Conservation (phyloP, 768 basidiomycete species). For the Suillus plorans region DNA sequence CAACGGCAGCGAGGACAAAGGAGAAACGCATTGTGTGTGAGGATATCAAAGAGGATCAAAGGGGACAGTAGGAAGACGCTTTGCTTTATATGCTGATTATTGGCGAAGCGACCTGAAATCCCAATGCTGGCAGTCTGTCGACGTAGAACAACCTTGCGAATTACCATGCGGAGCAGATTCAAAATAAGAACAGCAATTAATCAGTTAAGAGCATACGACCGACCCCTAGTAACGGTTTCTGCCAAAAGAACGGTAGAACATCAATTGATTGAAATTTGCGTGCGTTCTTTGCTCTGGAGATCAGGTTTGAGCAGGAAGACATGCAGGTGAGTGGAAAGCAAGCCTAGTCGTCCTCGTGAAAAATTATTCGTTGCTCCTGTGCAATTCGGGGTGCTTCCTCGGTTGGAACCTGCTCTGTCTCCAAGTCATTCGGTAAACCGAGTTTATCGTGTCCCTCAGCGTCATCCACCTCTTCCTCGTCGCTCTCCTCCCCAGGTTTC, state of each 20-base stretch:
- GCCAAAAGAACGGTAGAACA: background rate
- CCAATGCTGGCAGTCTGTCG: background rate
- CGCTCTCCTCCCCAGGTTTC: constrained; percentile 50
- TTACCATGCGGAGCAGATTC: background rate
- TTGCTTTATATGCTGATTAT: background rate
- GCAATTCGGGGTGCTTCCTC: constrained; percentile 24
- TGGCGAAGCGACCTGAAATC: background rate
- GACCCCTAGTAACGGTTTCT: background rate
- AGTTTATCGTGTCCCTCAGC: constrained; percentile 7
- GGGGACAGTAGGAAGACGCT: background rate
- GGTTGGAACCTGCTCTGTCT: background rate
- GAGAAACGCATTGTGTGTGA: background rate
- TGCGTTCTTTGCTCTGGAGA: background rate
- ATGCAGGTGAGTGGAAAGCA: background rate
- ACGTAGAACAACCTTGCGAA: background rate
- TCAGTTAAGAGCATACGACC: background rate
- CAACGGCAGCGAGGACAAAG: background rate
- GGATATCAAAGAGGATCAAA: background rate
- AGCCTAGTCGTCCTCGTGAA: constrained; percentile 51
- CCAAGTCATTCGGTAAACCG: background rate
- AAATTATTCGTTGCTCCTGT: constrained; percentile 40
- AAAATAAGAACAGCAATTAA: background rate
- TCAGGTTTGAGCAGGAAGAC: background rate
- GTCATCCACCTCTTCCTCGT: constrained; percentile 30
- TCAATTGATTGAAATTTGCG: background rate